Evolutionary conservation across 148 eudicot genomes (phyloP), one percentile per base, ranked within the genome.

Genomic region (Mesembryanthemum crystallinum): DNA sequence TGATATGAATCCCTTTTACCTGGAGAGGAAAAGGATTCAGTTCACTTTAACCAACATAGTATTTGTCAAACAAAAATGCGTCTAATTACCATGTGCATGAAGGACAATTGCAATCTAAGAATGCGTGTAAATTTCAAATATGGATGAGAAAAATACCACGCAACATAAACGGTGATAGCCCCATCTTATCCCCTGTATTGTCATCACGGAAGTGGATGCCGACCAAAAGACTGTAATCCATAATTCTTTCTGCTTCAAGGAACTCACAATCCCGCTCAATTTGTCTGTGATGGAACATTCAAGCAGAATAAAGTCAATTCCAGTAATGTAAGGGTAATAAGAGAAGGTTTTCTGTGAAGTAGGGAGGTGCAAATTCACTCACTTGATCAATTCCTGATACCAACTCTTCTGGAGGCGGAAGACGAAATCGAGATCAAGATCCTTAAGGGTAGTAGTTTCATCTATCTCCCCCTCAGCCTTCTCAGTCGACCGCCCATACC

Each of bases 141-240:
- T 63, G 7, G 43, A 68, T 25, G 4, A 37, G 11, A 76, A 33
- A 60, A 74, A 42, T 83, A 72, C 81, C 81, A 64, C 84, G 84
- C 25, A 68, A 76, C n/a, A 82, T 65, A 47, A 76, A 89, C 17
- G 98, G 97, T 1, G 98, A 91, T 35, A 91, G 70, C 29, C 96
- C 96, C 81, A 91, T 92, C 68, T 85, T 92, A 66, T 95, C 97
- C 61, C 81, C 92, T 35, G 91, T 85, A 32, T 83, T 86, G 72
- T 87, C 87, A 74, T 96, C 89, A 43, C 98, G 93, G 51, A 96
- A 96, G 78, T 96, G 99, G 73, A 96, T 69, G 63, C 99, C 99
- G 60, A 96, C 93, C 72, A 96, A 79, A 64, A 96, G 93, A 82
- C 99, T 96, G 67, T 96, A 96, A 82, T 96, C 99, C 99, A 96